Base-by-base conservation (phyloP, 768 basidiomycete genomes). In the Pilatotrama ljubarskyi region DNA sequence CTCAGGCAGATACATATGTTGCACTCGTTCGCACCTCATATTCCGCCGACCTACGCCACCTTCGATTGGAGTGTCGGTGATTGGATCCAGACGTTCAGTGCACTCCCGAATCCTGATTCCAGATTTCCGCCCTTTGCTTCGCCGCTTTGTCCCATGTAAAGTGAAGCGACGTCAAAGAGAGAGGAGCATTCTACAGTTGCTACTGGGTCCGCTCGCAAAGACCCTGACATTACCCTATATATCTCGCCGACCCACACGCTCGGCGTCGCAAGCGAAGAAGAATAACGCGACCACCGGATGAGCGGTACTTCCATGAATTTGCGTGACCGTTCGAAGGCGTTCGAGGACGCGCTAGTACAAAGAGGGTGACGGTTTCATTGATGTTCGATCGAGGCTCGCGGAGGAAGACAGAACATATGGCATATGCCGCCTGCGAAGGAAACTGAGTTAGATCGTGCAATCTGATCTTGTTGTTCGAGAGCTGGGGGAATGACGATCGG, bases 361-460 rank as follows among this genome's bases (percentile, higher is more conserved):
- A 32, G 35, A n/a, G 32, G 20, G 55, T 26, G 10, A 13, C 48
- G 40, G 15, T 40, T 17, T 61, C 22, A 24, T 32, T 51, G 51
- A 38, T 36, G 48, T 11, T 24, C 13, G 22, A 26, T 32, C 38
- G 18, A 36, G 9, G 17, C n/a, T 32, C n/a, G n/a, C 54, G n/a
- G 54, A 47, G 49, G 40, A 26, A 55, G 25, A 43, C 15, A 32
- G 18, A 26, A 29, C 29, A 22, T n/a, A 48, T n/a, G 26, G 17
- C 20, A 20, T 15, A 22, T 25, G 38, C 29, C 7, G 9, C 50
- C 35, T 36, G 50, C 36, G 53, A 18, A 52, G 2, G 42, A 46
- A 29, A 25, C 25, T 26, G 49, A 56, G 42, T 46, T 10, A 51
- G 54, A 52, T 61, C 41, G 41, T 14, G 42, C 13, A 35, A 54